Conservation (phyloP, 768 basidiomycete species). For the Lyophyllum decastes region DNA sequence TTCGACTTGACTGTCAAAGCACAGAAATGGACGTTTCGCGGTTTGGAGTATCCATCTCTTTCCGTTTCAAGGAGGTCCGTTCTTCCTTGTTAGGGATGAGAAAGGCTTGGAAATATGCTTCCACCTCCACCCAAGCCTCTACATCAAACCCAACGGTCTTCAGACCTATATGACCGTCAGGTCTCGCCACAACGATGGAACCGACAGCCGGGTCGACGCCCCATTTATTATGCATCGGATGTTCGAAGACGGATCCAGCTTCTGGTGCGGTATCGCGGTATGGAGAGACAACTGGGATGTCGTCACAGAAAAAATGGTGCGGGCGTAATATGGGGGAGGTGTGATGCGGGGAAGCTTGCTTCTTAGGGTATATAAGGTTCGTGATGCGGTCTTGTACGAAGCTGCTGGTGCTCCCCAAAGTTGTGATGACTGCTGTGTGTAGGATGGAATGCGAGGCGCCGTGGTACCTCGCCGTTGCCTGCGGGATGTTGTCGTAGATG, state of each 20-base stretch:
- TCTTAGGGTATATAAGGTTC: slow-evolving; percentile 9
- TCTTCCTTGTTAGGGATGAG: slow-evolving; percentile 3
- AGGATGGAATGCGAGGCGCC: slow-evolving; percentile 13
- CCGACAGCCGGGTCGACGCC: slow-evolving; percentile 12
- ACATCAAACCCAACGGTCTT: slow-evolving; percentile 12
- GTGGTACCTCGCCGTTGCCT: slow-evolving; percentile 13
- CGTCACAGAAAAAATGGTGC: slow-evolving; percentile 16
- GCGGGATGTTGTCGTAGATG: slow-evolving; percentile 16
- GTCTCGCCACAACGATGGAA: slow-evolving; percentile 15
- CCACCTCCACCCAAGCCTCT: slow-evolving; percentile 14
- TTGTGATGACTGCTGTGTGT: slow-evolving; percentile 13
- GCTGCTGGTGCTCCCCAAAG: slow-evolving; percentile 6
- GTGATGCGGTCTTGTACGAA: slow-evolving; percentile 13
- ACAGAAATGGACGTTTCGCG: neutral
- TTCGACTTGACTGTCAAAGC: neutral
- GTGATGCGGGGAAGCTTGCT: neutral
- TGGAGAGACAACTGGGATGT: slow-evolving; percentile 16
- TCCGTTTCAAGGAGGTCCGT: slow-evolving; percentile 1
- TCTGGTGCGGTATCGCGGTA: slow-evolving; percentile 16
- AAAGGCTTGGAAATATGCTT: slow-evolving; percentile 13
- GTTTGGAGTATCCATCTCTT: neutral
- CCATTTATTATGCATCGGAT: slow-evolving; percentile 19
- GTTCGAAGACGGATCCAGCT: slow-evolving; percentile 15
- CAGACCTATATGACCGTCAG: slow-evolving; percentile 14
- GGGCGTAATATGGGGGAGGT: slow-evolving; percentile 16